Evolutionary conservation across 139 green algal species (phyloP), one percentile per base, ranked within the genome.

Genomic region (Pedinophyceae sp.): DNA sequence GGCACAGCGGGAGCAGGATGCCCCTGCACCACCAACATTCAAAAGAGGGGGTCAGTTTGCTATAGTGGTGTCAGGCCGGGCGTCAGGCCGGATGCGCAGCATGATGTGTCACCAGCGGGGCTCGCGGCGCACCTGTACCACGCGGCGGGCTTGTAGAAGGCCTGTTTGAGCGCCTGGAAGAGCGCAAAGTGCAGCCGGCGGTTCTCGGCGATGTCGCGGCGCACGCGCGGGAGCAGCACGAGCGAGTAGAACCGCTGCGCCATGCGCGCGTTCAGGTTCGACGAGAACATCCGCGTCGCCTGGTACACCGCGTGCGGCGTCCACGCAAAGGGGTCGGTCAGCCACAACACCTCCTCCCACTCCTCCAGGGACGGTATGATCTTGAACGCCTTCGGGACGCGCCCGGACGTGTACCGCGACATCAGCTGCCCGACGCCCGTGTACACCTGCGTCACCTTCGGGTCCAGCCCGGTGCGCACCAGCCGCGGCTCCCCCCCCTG

Each of bases 261-360:
- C 72, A 85, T 75, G 17, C 67, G 68, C 1, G 79, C 75, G 66
- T 96, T 97, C 18, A 96, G 71, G 66, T 94, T 97, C 24, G 82
- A 94, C 24, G 96, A 80, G 74, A 99, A 99, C 49, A 97, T 70
- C 34, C 82, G 75, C 0, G 89, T 96, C 17, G 85, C 57, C 55
- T 87, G 73, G 52, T 79, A 93, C 54, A 88, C 74, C 2, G 89
- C 89, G 61, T 94, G 81, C 0, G 87, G 77, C 23, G 66, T 84
- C 89, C 89, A 97, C 30, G 52, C 30, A 41, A 89, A 77, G 18
- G 83, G 82, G 2, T 87, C 70, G 16, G 91, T 98, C 18, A 97
- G 66, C 59, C 73, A 89, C 55, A 98, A 70, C 54, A 96, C 75
- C 58, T 97, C 84, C 73, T 99, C 89, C 92, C 92, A 99, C 64